Evolutionary conservation across 148 eudicot genomes (phyloP), one percentile per base, ranked within the genome.

Genomic region (Chenopodium quinoa): DNA sequence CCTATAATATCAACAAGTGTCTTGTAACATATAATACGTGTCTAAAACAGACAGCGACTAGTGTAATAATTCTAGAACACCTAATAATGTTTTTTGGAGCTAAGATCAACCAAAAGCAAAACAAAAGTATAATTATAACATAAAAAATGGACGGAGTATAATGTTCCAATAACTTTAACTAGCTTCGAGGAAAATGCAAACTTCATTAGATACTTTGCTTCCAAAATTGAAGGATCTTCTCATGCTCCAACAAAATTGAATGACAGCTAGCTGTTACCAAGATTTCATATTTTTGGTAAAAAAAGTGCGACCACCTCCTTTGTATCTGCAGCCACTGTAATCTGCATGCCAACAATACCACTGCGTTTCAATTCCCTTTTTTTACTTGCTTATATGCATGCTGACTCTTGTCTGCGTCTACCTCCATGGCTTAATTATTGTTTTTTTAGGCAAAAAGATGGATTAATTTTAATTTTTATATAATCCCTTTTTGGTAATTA

Each of bases 221-320:
- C 71, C 71, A 27, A 25, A 67, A 19, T 11, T 67, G 34, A 25
- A 67, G 20, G 37, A 67, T 67, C 16, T 67, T 14, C 19, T 29
- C 71, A 67, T 29, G 16, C 71, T 27, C 37, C 71, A 67, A 67
- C 71, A 67, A 67, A 67, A 29, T 25, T 27, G 34, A 67, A 27
- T 67, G 71, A 67, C 71, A 25, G 32, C 71, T 67, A 67, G 71
- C 71, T 67, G 71, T 67, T 19, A 67, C 37, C 71, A 67, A 67
- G 71, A 27, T 65, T 65, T 56, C 16, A n/a, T 22, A 67, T 67
- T 25, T 67, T 3, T 25, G 71, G 71, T 67, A 9, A 56, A 29
- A 67, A 67, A 29, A 67, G 37, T 67, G 71, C 29, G 71, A 27
- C 71, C 11, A 27, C 17, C 37, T 67, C 23, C 71, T 25, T 67